A percentile compares a stretch with the other conserved stretches of the same genome.
phyloP scores from a whole-genome alignment of 495 filamentous ascomycete genomes.

The Halenospora varia region DNA sequence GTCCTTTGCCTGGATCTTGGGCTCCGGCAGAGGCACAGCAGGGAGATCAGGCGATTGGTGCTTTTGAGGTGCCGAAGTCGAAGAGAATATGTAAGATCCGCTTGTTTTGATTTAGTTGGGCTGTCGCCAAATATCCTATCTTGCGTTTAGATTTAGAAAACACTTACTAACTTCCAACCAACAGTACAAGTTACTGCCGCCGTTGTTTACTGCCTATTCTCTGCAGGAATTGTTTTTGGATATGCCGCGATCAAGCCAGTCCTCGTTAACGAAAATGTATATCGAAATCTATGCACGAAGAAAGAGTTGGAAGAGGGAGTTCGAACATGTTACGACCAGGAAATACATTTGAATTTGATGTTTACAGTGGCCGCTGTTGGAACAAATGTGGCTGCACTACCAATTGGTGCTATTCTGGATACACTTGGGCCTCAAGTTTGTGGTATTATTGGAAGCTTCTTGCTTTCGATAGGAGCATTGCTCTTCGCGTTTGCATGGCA shows the following conservation, averaged over 20 bases:
- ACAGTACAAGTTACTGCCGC: conserved; percentile 59
- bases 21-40: conserved; percentile 31
- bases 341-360: conserved; percentile 87
- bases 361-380: conserved; percentile 89
- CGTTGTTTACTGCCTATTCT: conserved; percentile 77
- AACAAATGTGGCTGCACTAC: conserved; percentile 74
- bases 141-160: too few relatives aligned
- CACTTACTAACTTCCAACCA: conserved; percentile 13
- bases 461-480: conserved; percentile 64
- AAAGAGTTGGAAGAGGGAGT: conserved; percentile 57
- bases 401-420: conserved; percentile 83
- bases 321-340: conserved; percentile 66
- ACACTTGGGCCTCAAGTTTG: conserved; percentile 74
- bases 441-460: conserved; percentile 66
- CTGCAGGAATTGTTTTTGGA: conserved; percentile 77
- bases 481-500: conserved; percentile 65
- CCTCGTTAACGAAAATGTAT: conserved; percentile 71
- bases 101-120: too few relatives aligned
- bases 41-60: conserved; percentile 48
- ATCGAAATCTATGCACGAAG: conserved; percentile 56
- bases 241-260: conserved; percentile 85
- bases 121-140: too few relatives aligned
- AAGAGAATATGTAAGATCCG: conserved; percentile 54
- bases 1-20: conserved; percentile 48
- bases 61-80: conserved; percentile 63